A percentile compares a stretch with the other conserved stretches of the same genome.
These are phyloP conservation scores for Claviceps sp. DNA, from an alignment of 2,329 filamentous ascomycete genomes.

Conservation along the genomic window DNA sequence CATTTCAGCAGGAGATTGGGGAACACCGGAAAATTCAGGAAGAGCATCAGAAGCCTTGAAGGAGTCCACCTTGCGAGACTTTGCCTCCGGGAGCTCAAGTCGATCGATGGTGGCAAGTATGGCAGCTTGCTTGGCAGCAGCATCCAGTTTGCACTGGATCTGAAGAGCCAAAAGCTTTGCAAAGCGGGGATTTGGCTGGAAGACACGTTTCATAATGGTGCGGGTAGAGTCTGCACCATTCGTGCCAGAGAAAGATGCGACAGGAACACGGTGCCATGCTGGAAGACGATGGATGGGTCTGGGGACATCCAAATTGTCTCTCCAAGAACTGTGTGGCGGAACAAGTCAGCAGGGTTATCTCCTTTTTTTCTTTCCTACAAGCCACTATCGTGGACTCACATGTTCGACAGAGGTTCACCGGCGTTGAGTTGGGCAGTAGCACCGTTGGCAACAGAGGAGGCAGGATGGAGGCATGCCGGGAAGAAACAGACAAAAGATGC, in stretches of 20 bases:
- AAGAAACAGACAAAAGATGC: conserved; percentile 16
- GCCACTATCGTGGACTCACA: background rate
- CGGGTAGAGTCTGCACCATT: conserved; percentile 5
- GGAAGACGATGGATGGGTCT: conserved; percentile 11
- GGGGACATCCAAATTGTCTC: conserved; percentile 9
- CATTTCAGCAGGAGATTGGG: conserved; percentile 5
- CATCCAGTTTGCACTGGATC: background rate
- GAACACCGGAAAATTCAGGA: background rate
- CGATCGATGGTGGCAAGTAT: background rate
- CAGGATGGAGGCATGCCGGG: conserved; percentile 7
- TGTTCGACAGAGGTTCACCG: background rate
- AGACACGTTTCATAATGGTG: conserved; percentile 21
- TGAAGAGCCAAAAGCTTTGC: background rate
- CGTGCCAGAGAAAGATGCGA: conserved; percentile 12
- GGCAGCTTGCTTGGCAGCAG: background rate
- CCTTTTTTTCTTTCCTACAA: background rate
- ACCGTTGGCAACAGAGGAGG: background rate
- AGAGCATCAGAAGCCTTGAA: conserved; percentile 2
- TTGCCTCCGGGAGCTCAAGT: conserved; percentile 5
- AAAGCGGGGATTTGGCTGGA: conserved; percentile 3
- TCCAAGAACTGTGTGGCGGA: conserved; percentile 12
- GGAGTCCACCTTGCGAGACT: background rate
- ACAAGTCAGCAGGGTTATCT: background rate
- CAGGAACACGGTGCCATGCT: conserved; percentile 19
- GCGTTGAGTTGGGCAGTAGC: background rate